Conservation (phyloP, 176 grass and related monocot species). For the Stipa capillata region DNA sequence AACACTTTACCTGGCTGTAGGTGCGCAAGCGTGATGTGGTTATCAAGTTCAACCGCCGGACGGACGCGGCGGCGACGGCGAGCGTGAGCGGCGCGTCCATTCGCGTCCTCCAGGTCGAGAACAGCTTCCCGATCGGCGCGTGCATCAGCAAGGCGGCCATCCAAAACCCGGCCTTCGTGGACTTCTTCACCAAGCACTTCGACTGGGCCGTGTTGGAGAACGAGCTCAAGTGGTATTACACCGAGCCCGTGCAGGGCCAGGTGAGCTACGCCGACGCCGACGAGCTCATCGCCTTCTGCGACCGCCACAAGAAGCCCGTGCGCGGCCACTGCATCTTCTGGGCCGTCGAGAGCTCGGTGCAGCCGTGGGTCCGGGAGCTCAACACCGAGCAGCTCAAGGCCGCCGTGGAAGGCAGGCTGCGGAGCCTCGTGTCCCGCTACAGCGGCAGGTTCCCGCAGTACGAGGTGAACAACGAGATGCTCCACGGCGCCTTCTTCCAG, state of each 20-base stretch:
- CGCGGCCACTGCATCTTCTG: constrained; percentile 85
- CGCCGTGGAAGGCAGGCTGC: constrained; percentile 37
- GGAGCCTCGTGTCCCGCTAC: constrained; percentile 48
- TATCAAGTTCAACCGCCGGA: constrained; percentile 15
- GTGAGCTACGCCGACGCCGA: constrained; percentile 65
- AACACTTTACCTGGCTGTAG: background rate
- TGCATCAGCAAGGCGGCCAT: constrained; percentile 43
- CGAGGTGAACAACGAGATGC: constrained; percentile 91
- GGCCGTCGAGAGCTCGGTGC: constrained; percentile 44
- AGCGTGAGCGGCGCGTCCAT: constrained; percentile 23
- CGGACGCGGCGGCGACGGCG: background rate
- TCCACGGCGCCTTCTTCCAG: constrained; percentile 50
- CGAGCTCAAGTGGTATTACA: constrained; percentile 93
- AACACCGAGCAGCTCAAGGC: constrained; percentile 17
- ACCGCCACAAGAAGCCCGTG: constrained; percentile 25
- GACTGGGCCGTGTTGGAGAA: constrained; percentile 68
- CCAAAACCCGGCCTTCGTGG: constrained; percentile 49
- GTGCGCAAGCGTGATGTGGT: constrained; percentile 72
- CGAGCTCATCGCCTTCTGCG: constrained; percentile 56
- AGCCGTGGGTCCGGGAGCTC: constrained; percentile 44
- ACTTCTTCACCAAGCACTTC: constrained; percentile 66
- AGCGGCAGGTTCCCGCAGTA: constrained; percentile 46
- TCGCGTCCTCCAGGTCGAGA: constrained; percentile 41
- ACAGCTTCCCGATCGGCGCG: constrained; percentile 60
- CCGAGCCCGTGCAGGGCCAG: constrained; percentile 26